Base-by-base conservation (phyloP, 805 yeast genomes). In the Cyberlindnera suaveolens region DNA sequence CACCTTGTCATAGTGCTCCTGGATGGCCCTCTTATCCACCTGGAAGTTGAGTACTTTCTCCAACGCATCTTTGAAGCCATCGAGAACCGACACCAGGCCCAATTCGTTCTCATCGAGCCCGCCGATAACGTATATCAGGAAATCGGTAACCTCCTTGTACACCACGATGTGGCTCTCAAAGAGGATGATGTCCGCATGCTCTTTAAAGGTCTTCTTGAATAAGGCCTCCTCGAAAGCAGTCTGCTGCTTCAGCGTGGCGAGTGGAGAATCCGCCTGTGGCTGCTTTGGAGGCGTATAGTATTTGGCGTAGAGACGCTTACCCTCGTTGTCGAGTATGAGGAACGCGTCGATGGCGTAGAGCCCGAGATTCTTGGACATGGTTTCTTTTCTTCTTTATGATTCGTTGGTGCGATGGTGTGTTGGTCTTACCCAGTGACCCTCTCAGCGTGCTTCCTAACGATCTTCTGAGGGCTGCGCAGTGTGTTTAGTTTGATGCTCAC, bases 61-160 rank as follows among this genome's bases (percentile, higher is more conserved):
- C 48, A 93, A 68, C 11, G 96, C 85, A 49, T 89, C 96, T 52
- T 76, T 76, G 49, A 93, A 72, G 27, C 91, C 96, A 50, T 77
- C 72, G 41, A 89, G 75, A 31, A 85, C 82, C 38, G 82, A 81
- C 65, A 75, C 87, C 34, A 91, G 67, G 65, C 89, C 70, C 27
- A 82, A 68, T 67, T 93, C 99, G 63, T 89, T 93, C 66, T 91
- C 98, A 48, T 83, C 82, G 44, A 84, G 61, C 29, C 77, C 76
- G 31, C 91, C 91, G 42, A 88, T 76, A 38, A 90, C 60, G 53
- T 83, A 79, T 43, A 93, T 62, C 20, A 84, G 64, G 35, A 83
- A 74, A 61, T 93, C 98, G 42, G 86, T 74, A 46, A 77, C 70
- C 63, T 89, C 95, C 64, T 86, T 89, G 67, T 89, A 93, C n/a